Evolutionary conservation across 352 stramenopile genomes (phyloP).

Genomic region (Pythium aquatile): DNA sequence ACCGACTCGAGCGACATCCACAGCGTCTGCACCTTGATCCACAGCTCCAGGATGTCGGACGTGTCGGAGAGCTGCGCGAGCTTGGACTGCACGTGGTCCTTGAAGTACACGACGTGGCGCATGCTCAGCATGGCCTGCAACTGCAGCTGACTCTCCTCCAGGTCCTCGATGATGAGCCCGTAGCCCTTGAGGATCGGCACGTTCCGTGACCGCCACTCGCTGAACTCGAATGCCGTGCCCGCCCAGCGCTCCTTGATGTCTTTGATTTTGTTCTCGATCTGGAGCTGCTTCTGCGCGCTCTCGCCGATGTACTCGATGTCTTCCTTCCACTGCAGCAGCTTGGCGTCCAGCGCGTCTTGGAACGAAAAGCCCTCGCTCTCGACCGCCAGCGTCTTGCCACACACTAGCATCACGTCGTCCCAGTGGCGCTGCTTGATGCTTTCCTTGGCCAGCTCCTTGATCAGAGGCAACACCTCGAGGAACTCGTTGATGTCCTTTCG

Average conservation of each 20-base stretch:
- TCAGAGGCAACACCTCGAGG: constrained; percentile 93
- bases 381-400: constrained; percentile 91
- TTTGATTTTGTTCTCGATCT: constrained; percentile 94
- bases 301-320: constrained; percentile 99
- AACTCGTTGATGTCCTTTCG: constrained; percentile 98
- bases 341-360: constrained; percentile 66
- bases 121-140: constrained; percentile 98
- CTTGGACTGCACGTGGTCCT: constrained; percentile 92
- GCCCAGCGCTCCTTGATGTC: constrained; percentile 95
- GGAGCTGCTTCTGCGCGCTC: constrained; percentile 96
- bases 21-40: constrained; percentile 98
- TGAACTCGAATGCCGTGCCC: constrained; percentile 94
- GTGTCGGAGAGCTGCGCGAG: constrained; percentile 95
- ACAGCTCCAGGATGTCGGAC: constrained; percentile 96
- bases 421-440: constrained; percentile 96
- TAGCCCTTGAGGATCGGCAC: constrained; percentile 96
- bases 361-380: constrained; percentile 14
- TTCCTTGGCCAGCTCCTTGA: constrained; percentile 96
- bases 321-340: constrained; percentile 89
- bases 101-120: constrained; percentile 96
- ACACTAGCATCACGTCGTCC: constrained; percentile 90
- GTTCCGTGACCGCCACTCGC: constrained; percentile 91
- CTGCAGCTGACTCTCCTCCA: constrained; percentile 98
- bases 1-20: constrained; percentile 98
- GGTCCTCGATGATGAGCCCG: constrained; percentile 94